Evolutionary conservation across 2,329 filamentous ascomycete genomes (phyloP).

Genomic region (Stemphylium beticola): DNA sequence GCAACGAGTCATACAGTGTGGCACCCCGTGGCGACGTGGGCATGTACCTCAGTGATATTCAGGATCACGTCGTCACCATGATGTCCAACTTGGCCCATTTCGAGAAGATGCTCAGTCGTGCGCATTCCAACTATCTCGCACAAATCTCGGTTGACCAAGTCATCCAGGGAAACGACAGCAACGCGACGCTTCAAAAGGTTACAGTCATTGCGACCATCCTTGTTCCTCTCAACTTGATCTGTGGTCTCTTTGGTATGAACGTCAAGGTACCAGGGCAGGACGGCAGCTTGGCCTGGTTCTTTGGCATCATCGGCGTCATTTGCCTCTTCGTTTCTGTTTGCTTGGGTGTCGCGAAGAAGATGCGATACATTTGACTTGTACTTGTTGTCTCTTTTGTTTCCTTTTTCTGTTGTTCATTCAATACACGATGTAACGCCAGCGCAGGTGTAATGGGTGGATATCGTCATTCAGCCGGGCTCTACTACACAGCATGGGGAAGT

Average conservation of each 20-base stretch:
- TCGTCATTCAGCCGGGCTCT: neutral
- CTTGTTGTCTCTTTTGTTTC: slow-evolving; percentile 4
- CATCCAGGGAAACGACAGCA: slow-evolving; percentile 83
- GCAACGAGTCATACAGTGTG: slow-evolving; percentile 95
- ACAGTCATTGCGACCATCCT: slow-evolving; percentile 92
- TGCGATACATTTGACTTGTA: slow-evolving; percentile 49
- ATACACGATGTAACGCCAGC: slow-evolving; percentile 8
- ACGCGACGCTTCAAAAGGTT: slow-evolving; percentile 91
- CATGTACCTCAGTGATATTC: slow-evolving; percentile 94
- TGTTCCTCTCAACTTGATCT: slow-evolving; percentile 94
- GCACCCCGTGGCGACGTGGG: slow-evolving; percentile 96
- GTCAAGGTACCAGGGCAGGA: slow-evolving; percentile 71
- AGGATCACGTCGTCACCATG: slow-evolving; percentile 99
- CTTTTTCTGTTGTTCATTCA: neutral
- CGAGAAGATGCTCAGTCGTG: slow-evolving; percentile 94
- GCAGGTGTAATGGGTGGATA: slow-evolving; percentile 10
- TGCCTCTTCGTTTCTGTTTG: slow-evolving; percentile 51
- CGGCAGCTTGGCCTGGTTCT: slow-evolving; percentile 62
- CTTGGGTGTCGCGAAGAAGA: slow-evolving; percentile 50
- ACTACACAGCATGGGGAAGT: slow-evolving; percentile 1
- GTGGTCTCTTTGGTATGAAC: slow-evolving; percentile 88
- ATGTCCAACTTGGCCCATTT: slow-evolving; percentile 95
- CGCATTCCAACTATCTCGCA: slow-evolving; percentile 94
- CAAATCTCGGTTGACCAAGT: slow-evolving; percentile 93
- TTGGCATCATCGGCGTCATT: slow-evolving; percentile 65